Base-by-base conservation (phyloP, 371 early-diverging fungal species). In the Apophysomyces variabilis region DNA sequence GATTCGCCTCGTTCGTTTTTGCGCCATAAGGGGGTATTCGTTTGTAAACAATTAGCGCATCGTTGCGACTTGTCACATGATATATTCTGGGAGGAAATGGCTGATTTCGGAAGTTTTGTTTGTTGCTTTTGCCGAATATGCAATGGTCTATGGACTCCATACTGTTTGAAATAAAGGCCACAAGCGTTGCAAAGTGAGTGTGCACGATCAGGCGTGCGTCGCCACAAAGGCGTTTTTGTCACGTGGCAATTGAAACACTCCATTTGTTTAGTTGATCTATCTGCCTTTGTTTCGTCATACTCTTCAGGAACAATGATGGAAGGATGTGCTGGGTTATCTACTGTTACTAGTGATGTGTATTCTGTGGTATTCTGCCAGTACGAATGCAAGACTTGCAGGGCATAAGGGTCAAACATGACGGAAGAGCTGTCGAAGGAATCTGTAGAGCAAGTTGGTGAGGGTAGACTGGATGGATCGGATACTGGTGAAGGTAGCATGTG, bases 1-100 rank as follows among this genome's bases (percentile, higher is more conserved):
- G 90, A 84, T 67, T 90, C 85, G 26, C 93, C 93, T 46, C 88
- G 80, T 38, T 88, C 84, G 64, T 93, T 90, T 66, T 93, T 87
- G 16, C 96, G 85, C 96, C 95, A 95, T 43, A 94, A 84, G 7
- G 96, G 95, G 0, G 96, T 96, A 57, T 90, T 85, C 1, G 91
- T 94, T 56, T 93, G 92, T 11, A 80, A 82, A 68, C 96, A 95
- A 66, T 95, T 93, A 13, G 88, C 85, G 64, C 96, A 95, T 58
- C 54, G 54, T 26, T 50, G 54, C n/a, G 54, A 16, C 21, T 16
- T 26, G 21, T 50, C 54, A 21, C 54, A 50, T 7, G 54, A 5
- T 21, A 50, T 26, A 50, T 26, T 21, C 9, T 50, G 54, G 16
- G n/a, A 8, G 21, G 54, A 7, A n/a, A 21, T 50, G 21, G 54